A percentile compares a stretch with the other conserved stretches of the same genome.
Conservation (phyloP, 345 rosid genomes). For the Rhodomyrtus tomentosa region DNA sequence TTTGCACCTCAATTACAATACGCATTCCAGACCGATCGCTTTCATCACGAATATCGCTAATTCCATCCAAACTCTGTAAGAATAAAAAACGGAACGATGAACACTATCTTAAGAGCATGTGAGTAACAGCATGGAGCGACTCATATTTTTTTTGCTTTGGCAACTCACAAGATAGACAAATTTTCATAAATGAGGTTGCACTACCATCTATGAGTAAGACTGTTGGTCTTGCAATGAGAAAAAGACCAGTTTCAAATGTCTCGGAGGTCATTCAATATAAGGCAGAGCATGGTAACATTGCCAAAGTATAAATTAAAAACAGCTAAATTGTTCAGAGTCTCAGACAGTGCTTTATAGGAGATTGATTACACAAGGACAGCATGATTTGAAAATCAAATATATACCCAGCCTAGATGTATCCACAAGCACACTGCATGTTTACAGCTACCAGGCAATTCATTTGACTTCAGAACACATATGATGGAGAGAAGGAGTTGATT, state of each 20-base stretch:
- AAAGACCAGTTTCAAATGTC: background rate
- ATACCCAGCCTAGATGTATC: background rate
- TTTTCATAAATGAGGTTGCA: background rate
- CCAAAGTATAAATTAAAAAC: background rate
- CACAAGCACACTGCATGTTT: background rate
- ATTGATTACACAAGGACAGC: background rate
- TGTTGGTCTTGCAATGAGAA: background rate
- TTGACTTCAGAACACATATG: background rate
- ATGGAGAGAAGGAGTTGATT: background rate
- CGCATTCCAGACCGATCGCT: constrained; percentile 97
- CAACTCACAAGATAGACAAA: background rate
- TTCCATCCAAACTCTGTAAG: constrained; percentile 74
- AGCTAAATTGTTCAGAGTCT: background rate
- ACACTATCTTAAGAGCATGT: background rate
- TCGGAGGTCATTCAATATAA: background rate
- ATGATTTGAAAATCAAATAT: background rate
- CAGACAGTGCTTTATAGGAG: background rate
- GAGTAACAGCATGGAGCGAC: background rate
- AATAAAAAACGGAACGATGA: background rate
- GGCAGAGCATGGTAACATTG: background rate
- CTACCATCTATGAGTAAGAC: background rate
- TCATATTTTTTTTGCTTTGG: background rate
- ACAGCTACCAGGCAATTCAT: background rate
- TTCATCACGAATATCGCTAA: constrained; percentile 93
- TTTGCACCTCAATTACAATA: constrained; percentile 76